Evolutionary conservation across 495 filamentous ascomycete genomes (phyloP).

Genomic region (Xylaria grammica): DNA sequence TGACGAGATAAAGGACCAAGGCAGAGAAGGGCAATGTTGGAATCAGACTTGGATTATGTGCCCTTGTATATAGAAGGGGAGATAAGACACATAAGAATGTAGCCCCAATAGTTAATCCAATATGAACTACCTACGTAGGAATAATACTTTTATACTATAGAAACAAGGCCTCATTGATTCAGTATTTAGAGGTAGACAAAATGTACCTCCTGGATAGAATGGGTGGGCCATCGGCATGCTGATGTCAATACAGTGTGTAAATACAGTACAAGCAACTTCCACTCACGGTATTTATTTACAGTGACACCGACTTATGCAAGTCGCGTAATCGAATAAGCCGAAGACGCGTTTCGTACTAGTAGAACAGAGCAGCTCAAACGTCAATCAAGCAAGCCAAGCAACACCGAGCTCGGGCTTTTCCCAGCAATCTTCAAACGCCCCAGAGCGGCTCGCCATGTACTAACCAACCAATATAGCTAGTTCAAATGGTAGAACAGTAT

Average conservation of each 20-base stretch:
- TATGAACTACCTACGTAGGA: no score
- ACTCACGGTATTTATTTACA: slow-evolving; percentile 4
- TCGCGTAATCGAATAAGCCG: slow-evolving; percentile 36
- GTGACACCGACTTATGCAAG: slow-evolving; percentile 24
- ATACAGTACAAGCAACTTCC: neutral
- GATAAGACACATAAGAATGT: neutral
- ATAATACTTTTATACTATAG: no score
- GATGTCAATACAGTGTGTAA: neutral
- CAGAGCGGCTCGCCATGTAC: slow-evolving; percentile 29
- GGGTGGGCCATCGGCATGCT: no score
- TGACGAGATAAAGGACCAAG: no score
- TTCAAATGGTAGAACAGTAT: slow-evolving; percentile 27
- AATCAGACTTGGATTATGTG: neutral
- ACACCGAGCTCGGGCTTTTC: neutral
- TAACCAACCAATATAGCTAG: slow-evolving; percentile 23
- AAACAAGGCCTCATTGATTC: no score
- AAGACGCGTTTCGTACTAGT: slow-evolving; percentile 24
- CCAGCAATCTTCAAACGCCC: neutral
- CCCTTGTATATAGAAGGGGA: neutral
- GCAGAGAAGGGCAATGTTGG: neutral
- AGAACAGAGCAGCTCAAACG: slow-evolving; percentile 29
- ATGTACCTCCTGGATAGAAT: no score
- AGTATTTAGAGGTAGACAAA: no score
- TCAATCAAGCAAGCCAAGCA: slow-evolving; percentile 10
- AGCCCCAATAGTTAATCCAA: neutral